Evolutionary conservation across 2,329 filamentous ascomycete species (phyloP).

Genomic region (Karstenula rhodostoma): DNA sequence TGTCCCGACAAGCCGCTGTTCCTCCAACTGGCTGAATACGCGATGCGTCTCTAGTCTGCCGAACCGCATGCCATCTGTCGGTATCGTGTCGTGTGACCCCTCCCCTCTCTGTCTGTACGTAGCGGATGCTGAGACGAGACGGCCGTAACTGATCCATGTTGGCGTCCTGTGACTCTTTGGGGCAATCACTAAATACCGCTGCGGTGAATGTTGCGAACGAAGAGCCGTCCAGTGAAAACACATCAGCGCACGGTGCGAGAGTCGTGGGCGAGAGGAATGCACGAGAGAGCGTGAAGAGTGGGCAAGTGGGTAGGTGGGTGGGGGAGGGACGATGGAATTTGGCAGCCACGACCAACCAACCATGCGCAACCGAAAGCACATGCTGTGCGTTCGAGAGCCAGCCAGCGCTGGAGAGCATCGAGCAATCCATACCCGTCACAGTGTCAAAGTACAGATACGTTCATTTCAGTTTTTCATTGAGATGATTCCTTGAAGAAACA

Average conservation of each 20-base stretch:
- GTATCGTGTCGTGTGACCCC: no score
- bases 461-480: constrained; percentile 15
- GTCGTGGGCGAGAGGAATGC: neutral
- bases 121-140: no score
- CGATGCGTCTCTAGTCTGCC: no score
- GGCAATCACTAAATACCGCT: neutral
- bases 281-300: neutral
- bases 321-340: neutral
- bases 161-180: no score
- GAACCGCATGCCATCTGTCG: no score
- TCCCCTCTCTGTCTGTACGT: no score
- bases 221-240: neutral
- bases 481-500: constrained; percentile 12
- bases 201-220: neutral
- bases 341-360: constrained; percentile 3
- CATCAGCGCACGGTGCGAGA: no score
- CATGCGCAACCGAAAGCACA: neutral
- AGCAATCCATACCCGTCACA: neutral
- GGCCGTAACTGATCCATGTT: no score
- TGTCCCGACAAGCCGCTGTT: no score
- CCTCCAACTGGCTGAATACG: no score
- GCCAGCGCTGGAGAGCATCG: no score
- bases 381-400: neutral
- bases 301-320: neutral
- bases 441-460: neutral